Percentiles rank a stretch among this genome's conserved stretches.
Evolutionary conservation across 2,329 filamentous ascomycete genomes (phyloP).

Genomic region (Fusarium sp.): DNA sequence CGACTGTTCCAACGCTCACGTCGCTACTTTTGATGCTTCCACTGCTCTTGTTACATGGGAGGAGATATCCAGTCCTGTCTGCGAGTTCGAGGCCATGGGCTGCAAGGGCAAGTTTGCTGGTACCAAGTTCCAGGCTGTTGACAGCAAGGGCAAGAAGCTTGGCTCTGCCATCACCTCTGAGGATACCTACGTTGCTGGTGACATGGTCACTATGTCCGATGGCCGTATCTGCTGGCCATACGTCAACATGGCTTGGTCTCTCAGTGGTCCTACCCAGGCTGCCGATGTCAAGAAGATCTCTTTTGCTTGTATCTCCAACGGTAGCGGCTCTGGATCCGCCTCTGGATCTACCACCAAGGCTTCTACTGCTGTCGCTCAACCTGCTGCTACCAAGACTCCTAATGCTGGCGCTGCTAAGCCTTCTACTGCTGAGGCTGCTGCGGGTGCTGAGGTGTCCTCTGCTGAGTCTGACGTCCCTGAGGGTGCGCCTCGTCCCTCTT

Average conservation of each 20-base stretch:
- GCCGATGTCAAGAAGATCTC: constrained; percentile 55
- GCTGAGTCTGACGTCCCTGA: constrained; percentile 2
- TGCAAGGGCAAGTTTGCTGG: constrained; percentile 67
- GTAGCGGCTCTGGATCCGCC: constrained; percentile 10
- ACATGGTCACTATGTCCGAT: constrained; percentile 68
- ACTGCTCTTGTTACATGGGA: constrained; percentile 69
- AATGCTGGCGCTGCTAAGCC: constrained; percentile 12
- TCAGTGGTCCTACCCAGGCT: constrained; percentile 36
- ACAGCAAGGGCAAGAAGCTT: constrained; percentile 59
- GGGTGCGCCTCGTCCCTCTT: constrained; percentile 33
- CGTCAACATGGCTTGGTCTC: constrained; percentile 62
- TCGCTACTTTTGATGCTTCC: constrained; percentile 60
- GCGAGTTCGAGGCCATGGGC: constrained; percentile 66
- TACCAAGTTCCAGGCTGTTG: constrained; percentile 67
- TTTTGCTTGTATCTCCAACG: constrained; percentile 58
- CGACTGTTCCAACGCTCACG: constrained; percentile 68
- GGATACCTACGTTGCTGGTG: constrained; percentile 67
- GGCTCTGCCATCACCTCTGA: constrained; percentile 59
- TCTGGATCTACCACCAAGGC: constrained; percentile 1
- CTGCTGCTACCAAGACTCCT: constrained; percentile 19
- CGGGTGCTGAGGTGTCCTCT: neutral
- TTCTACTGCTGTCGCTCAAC: constrained; percentile 6
- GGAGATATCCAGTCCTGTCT: constrained; percentile 64
- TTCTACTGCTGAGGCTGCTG: constrained; percentile 1
- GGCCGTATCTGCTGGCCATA: constrained; percentile 70